Percentiles rank a stretch among this genome's conserved stretches.
Evolutionary conservation across 1,284 basidiomycete genomes (phyloP).

Genomic region (Pseudozyma sp.): DNA sequence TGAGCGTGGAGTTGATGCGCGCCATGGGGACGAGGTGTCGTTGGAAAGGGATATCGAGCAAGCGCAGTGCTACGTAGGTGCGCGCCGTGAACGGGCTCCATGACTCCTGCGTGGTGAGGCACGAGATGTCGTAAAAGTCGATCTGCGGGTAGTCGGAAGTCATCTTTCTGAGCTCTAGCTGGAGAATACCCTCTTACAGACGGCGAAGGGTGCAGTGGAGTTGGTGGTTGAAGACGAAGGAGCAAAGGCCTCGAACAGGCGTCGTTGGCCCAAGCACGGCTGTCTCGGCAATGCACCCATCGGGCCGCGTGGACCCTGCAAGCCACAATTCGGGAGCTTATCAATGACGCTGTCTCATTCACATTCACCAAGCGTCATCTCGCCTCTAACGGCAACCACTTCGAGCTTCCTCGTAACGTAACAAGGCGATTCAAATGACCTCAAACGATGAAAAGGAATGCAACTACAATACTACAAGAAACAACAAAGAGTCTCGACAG

Average conservation of each 20-base stretch:
- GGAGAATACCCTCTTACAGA: too few species aligned
- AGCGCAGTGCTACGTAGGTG: constrained; percentile 25
- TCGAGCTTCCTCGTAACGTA: too few species aligned
- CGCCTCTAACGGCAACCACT: too few species aligned
- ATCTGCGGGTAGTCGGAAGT: constrained; percentile 15
- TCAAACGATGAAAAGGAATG: too few species aligned
- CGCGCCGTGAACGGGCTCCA: constrained; percentile 44
- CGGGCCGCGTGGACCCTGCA: background rate
- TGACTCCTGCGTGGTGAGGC: constrained; percentile 19
- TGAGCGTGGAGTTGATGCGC: constrained; percentile 10
- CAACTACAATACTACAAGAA: too few species aligned
- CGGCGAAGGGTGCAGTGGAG: too few species aligned
- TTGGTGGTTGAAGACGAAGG: background rate
- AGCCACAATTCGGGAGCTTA: too few species aligned
- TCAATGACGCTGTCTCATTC: background rate
- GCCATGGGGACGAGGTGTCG: constrained; percentile 19
- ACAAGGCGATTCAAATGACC: too few species aligned
- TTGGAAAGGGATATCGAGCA: constrained; percentile 33
- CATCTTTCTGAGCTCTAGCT: constrained; percentile 4
- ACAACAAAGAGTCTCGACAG: too few species aligned
- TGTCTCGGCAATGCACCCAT: constrained; percentile 6
- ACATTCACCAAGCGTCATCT: background rate
- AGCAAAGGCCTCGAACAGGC: background rate
- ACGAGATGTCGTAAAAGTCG: constrained; percentile 39
- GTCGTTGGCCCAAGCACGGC: constrained; percentile 7